A percentile compares a stretch with the other conserved stretches of the same genome.
phyloP scores from a whole-genome alignment of 1,284 basidiomycete species.

The Puccinia coronata region DNA sequence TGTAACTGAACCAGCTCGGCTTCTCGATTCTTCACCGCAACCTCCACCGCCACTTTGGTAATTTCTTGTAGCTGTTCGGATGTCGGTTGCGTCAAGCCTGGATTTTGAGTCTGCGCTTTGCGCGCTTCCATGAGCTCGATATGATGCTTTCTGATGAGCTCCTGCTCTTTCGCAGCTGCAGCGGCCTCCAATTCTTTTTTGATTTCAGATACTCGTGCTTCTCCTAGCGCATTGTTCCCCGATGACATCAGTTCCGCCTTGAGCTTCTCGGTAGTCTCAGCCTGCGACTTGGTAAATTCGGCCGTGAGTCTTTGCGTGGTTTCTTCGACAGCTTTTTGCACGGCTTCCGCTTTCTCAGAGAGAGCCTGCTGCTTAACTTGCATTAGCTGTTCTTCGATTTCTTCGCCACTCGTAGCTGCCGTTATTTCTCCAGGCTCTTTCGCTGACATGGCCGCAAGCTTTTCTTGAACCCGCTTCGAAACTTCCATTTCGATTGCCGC shows the following conservation, averaged over 20 bases:
- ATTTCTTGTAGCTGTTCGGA: slow-evolving; percentile 31
- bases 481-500: slow-evolving; percentile 33
- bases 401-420: not conserved
- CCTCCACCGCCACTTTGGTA: slow-evolving; percentile 35
- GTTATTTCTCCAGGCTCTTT: not conserved
- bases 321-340: slow-evolving; percentile 31
- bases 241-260: slow-evolving; percentile 27
- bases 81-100: not conserved
- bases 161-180: slow-evolving; percentile 2
- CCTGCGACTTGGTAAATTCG: slow-evolving; percentile 23
- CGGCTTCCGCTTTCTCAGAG: slow-evolving; percentile 30
- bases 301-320: slow-evolving; percentile 24
- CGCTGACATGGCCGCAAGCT: slow-evolving; percentile 18
- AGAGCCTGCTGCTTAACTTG: slow-evolving; percentile 16
- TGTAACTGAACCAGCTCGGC: slow-evolving; percentile 28
- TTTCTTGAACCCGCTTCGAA: slow-evolving; percentile 32
- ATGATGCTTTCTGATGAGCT: slow-evolving; percentile 20
- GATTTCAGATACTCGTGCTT: slow-evolving; percentile 18
- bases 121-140: not conserved
- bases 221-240: not conserved
- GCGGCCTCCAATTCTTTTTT: slow-evolving; percentile 31
- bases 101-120: slow-evolving; percentile 8
- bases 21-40: slow-evolving; percentile 31
- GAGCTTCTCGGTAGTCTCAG: slow-evolving; percentile 26
- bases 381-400: slow-evolving; percentile 18